These are phyloP conservation scores for Tolypocladium tropicale DNA, from an alignment of 2,329 filamentous ascomycete species.

Conservation along the genomic window DNA sequence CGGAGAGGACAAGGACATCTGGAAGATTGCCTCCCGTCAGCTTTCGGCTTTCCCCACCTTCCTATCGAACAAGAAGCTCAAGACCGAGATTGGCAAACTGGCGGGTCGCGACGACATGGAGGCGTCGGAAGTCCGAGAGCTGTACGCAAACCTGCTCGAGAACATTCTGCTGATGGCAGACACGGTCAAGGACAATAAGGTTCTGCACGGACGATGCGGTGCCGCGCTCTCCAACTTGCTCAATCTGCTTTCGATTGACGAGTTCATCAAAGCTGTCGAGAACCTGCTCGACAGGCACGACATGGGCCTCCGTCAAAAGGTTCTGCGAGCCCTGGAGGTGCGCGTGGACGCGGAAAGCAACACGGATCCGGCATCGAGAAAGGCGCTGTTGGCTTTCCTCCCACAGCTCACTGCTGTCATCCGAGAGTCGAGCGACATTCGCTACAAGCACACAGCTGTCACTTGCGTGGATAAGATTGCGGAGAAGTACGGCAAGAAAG, in stretches of 20 bases:
- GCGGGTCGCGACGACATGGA: conserved; percentile 56
- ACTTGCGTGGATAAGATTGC: conserved; percentile 86
- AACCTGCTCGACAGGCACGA: conserved; percentile 67
- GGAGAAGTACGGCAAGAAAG: conserved; percentile 92
- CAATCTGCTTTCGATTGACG: conserved; percentile 71
- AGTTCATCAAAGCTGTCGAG: conserved; percentile 84
- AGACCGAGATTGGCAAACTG: conserved; percentile 42
- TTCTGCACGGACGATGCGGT: conserved; percentile 48
- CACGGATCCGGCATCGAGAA: conserved; percentile 56
- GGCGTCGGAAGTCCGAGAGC: conserved; percentile 52
- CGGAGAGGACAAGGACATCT: conserved; percentile 34
- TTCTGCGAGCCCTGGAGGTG: conserved; percentile 68
- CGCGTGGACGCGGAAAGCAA: conserved; percentile 67
- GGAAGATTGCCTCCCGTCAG: conserved; percentile 42
- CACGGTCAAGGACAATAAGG: conserved; percentile 45
- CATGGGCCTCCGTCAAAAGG: conserved; percentile 66
- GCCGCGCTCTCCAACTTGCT: conserved; percentile 71
- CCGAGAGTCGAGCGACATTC: conserved; percentile 57
- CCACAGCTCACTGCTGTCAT: conserved; percentile 71
- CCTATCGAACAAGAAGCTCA: conserved; percentile 47
- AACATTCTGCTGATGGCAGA: conserved; percentile 57
- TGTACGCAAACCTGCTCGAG: conserved; percentile 61
- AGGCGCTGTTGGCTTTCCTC: conserved; percentile 66
- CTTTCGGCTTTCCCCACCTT: conserved; percentile 47
- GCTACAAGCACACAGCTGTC: conserved; percentile 76